Conservation (phyloP, 73 alveolate species). For the Blepharisma stoltei region DNA sequence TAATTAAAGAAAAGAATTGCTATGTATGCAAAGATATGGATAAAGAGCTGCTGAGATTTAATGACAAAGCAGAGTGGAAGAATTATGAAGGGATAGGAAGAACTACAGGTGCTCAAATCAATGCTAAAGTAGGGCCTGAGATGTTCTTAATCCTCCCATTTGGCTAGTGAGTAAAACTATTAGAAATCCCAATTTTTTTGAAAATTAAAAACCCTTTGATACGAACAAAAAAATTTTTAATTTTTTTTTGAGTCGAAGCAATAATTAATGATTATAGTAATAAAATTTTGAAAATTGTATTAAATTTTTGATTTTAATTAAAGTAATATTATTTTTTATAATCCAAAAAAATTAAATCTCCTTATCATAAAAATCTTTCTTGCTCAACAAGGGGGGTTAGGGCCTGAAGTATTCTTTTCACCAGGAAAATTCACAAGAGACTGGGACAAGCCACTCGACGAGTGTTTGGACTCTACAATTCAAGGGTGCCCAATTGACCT, state of each 20-base stretch:
- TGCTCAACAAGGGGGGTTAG: too few relatives aligned
- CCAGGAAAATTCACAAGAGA: slow-evolving; percentile 53
- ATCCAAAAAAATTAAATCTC: slow-evolving; percentile 72
- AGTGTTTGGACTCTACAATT: slow-evolving; percentile 79
- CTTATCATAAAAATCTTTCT: slow-evolving; percentile 81
- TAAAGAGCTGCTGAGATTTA: slow-evolving; percentile 45
- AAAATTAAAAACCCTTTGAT: too few relatives aligned
- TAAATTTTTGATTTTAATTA: slow-evolving; percentile 24
- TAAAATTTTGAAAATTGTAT: slow-evolving; percentile 29
- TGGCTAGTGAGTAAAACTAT: too few relatives aligned
- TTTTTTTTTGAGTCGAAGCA: too few relatives aligned
- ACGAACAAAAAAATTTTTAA: too few relatives aligned
- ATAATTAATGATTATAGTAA: too few relatives aligned
- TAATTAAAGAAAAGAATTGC: slow-evolving; percentile 88
- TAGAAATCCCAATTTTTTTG: too few relatives aligned
- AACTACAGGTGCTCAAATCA: slow-evolving; percentile 36
- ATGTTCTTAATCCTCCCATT: too few relatives aligned
- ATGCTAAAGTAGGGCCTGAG: slow-evolving; percentile 50
- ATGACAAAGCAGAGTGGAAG: slow-evolving; percentile 63
- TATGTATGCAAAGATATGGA: slow-evolving; percentile 76
- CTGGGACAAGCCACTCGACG: slow-evolving; percentile 88
- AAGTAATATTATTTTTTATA: too few relatives aligned
- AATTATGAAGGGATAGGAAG: slow-evolving; percentile 53
- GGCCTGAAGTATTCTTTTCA: slow-evolving; percentile 92
- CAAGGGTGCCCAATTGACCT: slow-evolving; percentile 91